Percentiles rank a stretch among this genome's conserved stretches.
Evolutionary conservation across 768 basidiomycete genomes (phyloP).

Genomic region (Imleria badia): DNA sequence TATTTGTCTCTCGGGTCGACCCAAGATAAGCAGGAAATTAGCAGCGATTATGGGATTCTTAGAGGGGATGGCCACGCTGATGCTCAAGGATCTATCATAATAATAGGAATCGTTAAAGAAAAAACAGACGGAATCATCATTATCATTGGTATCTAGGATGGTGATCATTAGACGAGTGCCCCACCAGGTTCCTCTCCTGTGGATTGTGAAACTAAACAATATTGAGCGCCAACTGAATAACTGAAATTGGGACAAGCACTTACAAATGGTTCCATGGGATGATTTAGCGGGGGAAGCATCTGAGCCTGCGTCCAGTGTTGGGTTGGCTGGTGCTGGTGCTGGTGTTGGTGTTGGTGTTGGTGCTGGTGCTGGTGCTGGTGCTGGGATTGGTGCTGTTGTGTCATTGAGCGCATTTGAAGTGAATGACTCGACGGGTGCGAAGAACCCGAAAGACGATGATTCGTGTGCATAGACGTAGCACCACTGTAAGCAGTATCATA

Average conservation of each 20-base stretch:
- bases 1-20: conserved; percentile 37
- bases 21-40: conserved; percentile 42
- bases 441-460: conserved; percentile 40
- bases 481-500: conserved; percentile 53
- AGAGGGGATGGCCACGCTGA: conserved; percentile 46
- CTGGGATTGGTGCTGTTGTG: conserved; percentile 40
- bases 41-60: conserved; percentile 44
- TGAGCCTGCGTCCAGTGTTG: conserved; percentile 56
- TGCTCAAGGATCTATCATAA: conserved; percentile 45
- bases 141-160: conserved; percentile 53
- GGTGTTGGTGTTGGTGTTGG: conserved; percentile 38
- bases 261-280: conserved; percentile 67
- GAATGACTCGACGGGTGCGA: conserved; percentile 30
- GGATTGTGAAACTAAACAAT: conserved; percentile 27
- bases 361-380: background rate
- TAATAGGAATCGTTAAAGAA: conserved; percentile 40
- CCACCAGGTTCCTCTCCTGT: conserved; percentile 51
- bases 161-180: conserved; percentile 47
- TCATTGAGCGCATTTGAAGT: conserved; percentile 50
- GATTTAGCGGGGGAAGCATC: conserved; percentile 46
- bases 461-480: conserved; percentile 29
- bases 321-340: background rate
- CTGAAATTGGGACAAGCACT: conserved; percentile 27
- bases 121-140: conserved; percentile 29
- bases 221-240: conserved; percentile 10